Evolutionary conservation across 2,329 filamentous ascomycete genomes (phyloP), one percentile per base, ranked within the genome.

Genomic region (Verticillium isaacii): DNA sequence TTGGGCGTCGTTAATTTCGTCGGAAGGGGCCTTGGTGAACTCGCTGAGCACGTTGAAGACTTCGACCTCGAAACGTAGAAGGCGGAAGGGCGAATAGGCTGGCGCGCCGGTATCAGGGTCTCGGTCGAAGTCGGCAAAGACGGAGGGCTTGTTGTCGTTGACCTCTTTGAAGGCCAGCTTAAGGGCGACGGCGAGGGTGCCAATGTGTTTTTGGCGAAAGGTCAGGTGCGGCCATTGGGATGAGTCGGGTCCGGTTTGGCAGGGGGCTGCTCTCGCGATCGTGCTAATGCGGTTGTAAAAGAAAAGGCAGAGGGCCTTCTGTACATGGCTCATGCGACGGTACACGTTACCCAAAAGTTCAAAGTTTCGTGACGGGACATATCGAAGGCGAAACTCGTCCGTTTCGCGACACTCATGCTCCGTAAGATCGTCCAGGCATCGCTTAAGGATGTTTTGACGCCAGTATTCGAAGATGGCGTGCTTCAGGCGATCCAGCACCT

Each of bases 341-440:
- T 76, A 69, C 25, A 76, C 68, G 1, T 57, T 7, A 1, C 45
- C 5, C 5, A 75, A 62, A 11, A 37, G 50, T 5, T 52, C 45
- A 19, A 9, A 19, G 3, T 23, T 68, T 29, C 58, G 59, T 1
- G 68, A 66, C 32, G 74, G 66, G 12, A 78, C 68, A 60, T 78
- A 79, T n/a, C 72, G 73, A 2, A 68, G 67, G 17, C 78, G 74
- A 50, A 78, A 73, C 3, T 68, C 58, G 15, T 77, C 76, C 29
- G 77, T 60, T 8, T 5, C 23, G 9, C 2, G 39, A 15, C 55
- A 15, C 2, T 15, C 37, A 5, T 58, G 36, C 17, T 32, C n/a
- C 11, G 55, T 34, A 3, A 65, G 56, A 9, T 55, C 17, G 6
- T 52, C 8, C 0, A 66, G 23, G 12, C 58, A 19, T n/a, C 68